Percentiles rank a stretch among this genome's conserved stretches.
Evolutionary conservation across 805 yeast genomes (phyloP).

Genomic region (Myxozyma nipponensis): DNA sequence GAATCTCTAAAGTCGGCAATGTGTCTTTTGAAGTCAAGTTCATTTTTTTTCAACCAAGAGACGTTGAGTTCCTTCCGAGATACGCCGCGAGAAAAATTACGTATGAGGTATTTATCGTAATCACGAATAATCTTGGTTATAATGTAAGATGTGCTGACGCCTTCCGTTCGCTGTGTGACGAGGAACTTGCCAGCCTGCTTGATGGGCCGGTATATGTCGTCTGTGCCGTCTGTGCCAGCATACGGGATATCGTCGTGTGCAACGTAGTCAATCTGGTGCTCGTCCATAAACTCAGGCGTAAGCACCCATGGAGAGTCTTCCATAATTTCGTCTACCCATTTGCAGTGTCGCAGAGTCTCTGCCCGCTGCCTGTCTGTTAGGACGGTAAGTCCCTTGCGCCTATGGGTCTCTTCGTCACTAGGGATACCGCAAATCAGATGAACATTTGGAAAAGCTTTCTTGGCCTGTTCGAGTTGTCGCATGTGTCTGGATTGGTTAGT

Average conservation of each 20-base stretch:
- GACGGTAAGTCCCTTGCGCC: constrained; percentile 89
- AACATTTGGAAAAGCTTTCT: constrained; percentile 82
- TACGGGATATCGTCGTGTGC: constrained; percentile 98
- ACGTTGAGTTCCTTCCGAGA: constrained; percentile 94
- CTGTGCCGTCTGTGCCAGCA: constrained; percentile 71
- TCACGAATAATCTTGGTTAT: constrained; percentile 93
- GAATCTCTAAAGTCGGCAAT: constrained; percentile 81
- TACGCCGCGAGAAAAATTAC: constrained; percentile 97
- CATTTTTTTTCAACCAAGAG: constrained; percentile 96
- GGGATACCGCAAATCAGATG: constrained; percentile 88
- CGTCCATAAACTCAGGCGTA: constrained; percentile 68
- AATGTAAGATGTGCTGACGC: constrained; percentile 91
- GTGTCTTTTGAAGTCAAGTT: constrained; percentile 87
- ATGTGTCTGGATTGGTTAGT: constrained; percentile 52
- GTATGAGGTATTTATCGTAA: constrained; percentile 92
- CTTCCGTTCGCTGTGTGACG: constrained; percentile 94
- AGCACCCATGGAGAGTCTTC: constrained; percentile 96
- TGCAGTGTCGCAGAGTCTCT: constrained; percentile 88
- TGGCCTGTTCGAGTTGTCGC: constrained; percentile 96
- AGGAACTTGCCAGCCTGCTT: constrained; percentile 87
- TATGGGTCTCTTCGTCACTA: constrained; percentile 84
- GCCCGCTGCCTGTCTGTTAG: constrained; percentile 81
- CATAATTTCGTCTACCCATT: constrained; percentile 96
- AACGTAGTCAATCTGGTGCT: constrained; percentile 87
- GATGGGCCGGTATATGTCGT: constrained; percentile 89